phyloP scores from a whole-genome alignment of 331 rosid species.

The Spiraea crenata region DNA sequence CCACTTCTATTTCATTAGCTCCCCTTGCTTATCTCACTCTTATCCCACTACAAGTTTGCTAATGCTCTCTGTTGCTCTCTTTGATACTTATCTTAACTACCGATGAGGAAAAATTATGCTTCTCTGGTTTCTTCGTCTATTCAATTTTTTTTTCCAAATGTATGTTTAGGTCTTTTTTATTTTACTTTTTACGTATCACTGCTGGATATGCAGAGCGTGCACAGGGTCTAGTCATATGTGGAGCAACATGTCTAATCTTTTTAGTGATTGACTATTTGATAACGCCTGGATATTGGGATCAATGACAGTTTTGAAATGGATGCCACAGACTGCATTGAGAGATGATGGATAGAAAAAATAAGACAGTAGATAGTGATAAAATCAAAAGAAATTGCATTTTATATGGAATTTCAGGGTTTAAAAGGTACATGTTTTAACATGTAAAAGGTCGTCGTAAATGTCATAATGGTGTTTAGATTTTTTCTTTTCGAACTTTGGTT shows the following conservation, averaged over 20 bases:
- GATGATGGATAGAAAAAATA: no score
- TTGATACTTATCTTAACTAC: neutral
- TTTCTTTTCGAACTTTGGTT: neutral
- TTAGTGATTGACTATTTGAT: neutral
- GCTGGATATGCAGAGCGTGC: neutral
- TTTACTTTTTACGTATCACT: neutral
- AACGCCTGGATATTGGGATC: neutral
- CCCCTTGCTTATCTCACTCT: neutral
- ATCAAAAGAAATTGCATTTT: neutral
- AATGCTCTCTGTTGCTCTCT: neutral
- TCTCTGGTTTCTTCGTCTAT: neutral
- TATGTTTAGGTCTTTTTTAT: neutral
- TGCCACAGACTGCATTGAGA: no score
- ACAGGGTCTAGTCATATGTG: neutral
- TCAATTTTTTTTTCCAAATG: neutral
- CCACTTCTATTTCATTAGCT: neutral
- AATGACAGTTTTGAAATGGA: neutral
- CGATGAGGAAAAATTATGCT: neutral
- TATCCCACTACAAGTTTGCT: neutral
- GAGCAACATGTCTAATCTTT: neutral
- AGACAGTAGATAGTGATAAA: neutral
- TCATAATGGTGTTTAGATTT: neutral
- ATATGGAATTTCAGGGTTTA: neutral
- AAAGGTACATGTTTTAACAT: neutral
- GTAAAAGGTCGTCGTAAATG: neutral